A percentile compares a stretch with the other conserved stretches of the same genome.
Evolutionary conservation across 495 filamentous ascomycete species (phyloP).

Genomic region (Jackrogersella minutella): DNA sequence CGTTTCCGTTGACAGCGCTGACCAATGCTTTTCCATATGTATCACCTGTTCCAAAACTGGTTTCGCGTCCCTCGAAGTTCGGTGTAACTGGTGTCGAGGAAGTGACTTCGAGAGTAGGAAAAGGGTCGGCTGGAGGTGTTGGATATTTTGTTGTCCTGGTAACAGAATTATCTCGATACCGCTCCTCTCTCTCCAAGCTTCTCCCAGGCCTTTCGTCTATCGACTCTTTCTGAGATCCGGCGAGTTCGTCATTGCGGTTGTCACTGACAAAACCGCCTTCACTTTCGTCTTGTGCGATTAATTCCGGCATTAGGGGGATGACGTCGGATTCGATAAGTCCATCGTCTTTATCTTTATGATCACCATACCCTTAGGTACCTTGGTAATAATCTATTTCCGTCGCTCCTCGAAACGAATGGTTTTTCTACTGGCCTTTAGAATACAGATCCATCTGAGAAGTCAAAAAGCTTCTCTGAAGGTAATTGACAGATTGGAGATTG

Average conservation of each 20-base stretch:
- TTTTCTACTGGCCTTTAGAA: neutral
- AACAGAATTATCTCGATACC: conserved; percentile 14
- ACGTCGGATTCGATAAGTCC: conserved; percentile 17
- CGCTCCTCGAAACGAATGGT: neutral
- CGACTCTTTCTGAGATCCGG: neutral
- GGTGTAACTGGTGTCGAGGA: conserved; percentile 28
- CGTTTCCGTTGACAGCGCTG: too few relatives aligned
- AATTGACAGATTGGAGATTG: neutral
- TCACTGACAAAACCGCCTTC: conserved; percentile 1
- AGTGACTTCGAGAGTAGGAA: conserved; percentile 40
- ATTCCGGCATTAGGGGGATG: conserved; percentile 28
- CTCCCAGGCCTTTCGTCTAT: conserved; percentile 23
- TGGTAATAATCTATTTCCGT: neutral
- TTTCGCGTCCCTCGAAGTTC: conserved; percentile 6
- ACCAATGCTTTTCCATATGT: neutral
- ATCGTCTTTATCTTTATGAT: too few relatives aligned
- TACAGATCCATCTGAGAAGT: neutral
- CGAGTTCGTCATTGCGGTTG: neutral
- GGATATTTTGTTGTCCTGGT: conserved; percentile 18
- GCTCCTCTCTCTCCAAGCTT: conserved; percentile 25
- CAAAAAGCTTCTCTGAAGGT: neutral
- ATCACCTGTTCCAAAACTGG: neutral
- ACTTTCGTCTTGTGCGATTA: conserved; percentile 12
- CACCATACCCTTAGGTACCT: too few relatives aligned
- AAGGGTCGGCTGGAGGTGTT: conserved; percentile 31